Percentiles rank a stretch among this genome's conserved stretches.
phyloP scores from a whole-genome alignment of 2,329 filamentous ascomycete species.

The Cryphonectria carpinicola region DNA sequence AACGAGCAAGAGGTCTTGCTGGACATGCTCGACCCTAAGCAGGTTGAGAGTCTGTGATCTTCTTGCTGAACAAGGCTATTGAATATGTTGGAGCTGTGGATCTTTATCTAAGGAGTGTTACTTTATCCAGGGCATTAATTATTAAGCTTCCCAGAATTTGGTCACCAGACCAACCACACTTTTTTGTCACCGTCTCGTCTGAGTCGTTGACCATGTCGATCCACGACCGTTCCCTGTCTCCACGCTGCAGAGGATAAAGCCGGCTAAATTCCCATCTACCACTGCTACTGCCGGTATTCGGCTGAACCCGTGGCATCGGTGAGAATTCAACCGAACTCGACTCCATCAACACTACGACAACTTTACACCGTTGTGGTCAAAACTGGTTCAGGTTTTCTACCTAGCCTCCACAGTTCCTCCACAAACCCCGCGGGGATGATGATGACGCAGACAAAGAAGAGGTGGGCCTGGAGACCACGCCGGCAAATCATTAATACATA shows the following conservation, averaged over 20 bases:
- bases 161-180: not conserved
- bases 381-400: not conserved
- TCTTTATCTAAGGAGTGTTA: no score
- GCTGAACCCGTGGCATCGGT: not conserved
- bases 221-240: not conserved
- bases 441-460: not conserved
- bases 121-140: no score
- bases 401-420: not conserved
- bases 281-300: not conserved
- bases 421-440: not conserved
- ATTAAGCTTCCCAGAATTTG: not conserved
- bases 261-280: not conserved
- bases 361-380: not conserved
- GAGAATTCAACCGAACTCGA: not conserved
- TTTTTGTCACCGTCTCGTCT: not conserved
- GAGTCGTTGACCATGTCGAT: not conserved
- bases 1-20: no score
- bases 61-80: no score
- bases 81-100: no score
- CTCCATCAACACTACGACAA: no score
- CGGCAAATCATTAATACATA: not conserved
- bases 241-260: conserved; percentile 1
- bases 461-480: not conserved
- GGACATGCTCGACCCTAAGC: no score
- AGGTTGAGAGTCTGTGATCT: no score